phyloP scores from a whole-genome alignment of 2,329 filamentous ascomycete genomes.

The Colletotrichum somersetense region DNA sequence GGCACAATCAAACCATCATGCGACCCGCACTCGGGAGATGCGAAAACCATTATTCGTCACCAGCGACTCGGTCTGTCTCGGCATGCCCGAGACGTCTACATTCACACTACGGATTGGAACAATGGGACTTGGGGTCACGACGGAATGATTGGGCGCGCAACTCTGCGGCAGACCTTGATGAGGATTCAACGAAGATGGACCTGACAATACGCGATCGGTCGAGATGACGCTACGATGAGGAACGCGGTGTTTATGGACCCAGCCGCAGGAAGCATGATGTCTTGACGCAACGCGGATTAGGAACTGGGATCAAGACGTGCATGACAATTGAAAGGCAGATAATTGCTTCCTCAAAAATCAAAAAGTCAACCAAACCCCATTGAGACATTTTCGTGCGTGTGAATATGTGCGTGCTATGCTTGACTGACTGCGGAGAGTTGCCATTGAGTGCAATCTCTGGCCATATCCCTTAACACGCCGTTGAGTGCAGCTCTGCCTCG shows the following conservation, averaged over 20 bases:
- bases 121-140: slow-evolving; percentile 41
- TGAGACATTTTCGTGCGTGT: neutral
- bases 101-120: slow-evolving; percentile 46
- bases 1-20: slow-evolving; percentile 28
- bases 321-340: slow-evolving; percentile 37
- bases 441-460: neutral
- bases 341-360: slow-evolving; percentile 33
- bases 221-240: slow-evolving; percentile 40
- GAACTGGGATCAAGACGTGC: slow-evolving; percentile 36
- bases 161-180: slow-evolving; percentile 21
- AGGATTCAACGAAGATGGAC: slow-evolving; percentile 38
- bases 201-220: slow-evolving; percentile 33
- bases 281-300: slow-evolving; percentile 37
- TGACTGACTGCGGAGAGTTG: neutral
- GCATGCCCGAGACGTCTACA: slow-evolving; percentile 30
- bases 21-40: slow-evolving; percentile 22
- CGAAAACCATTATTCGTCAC: slow-evolving; percentile 27
- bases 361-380: slow-evolving; percentile 31
- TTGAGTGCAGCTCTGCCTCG: neutral
- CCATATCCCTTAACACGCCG: neutral
- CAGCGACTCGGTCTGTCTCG: slow-evolving; percentile 41
- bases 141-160: slow-evolving; percentile 20
- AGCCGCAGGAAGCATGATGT: slow-evolving; percentile 34
- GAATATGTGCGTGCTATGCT: neutral
- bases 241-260: slow-evolving; percentile 37